These are phyloP conservation scores for Saccharomyces pastorianus DNA, from an alignment of 1,139 yeast species.

Conservation along the genomic window DNA sequence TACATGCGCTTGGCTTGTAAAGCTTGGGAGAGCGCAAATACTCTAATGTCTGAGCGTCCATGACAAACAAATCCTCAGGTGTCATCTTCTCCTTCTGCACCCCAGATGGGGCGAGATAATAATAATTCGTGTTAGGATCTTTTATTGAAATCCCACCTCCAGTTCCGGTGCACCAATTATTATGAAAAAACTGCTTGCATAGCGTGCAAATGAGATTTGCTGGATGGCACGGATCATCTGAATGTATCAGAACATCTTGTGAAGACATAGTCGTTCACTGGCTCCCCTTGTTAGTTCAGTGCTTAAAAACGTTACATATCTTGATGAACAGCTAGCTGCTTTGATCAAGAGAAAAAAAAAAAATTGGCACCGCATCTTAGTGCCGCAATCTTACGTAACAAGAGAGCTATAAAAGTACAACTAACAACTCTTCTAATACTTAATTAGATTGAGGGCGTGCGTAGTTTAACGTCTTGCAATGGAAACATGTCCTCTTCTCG, in stretches of 20 bases:
- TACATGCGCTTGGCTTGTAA: slow-evolving; percentile 85
- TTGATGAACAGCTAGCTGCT: neutral
- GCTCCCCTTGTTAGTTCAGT: neutral
- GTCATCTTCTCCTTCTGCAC: slow-evolving; percentile 85
- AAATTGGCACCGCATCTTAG: neutral
- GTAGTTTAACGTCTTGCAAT: slow-evolving; percentile 65
- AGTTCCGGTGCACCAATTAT: slow-evolving; percentile 92
- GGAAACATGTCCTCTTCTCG: slow-evolving; percentile 59
- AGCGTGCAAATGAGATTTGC: slow-evolving; percentile 79
- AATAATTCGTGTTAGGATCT: slow-evolving; percentile 41
- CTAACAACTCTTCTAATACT: slow-evolving; percentile 1
- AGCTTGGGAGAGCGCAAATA: slow-evolving; percentile 55
- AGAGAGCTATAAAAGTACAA: neutral
- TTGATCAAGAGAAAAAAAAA: neutral
- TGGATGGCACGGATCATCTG: slow-evolving; percentile 61
- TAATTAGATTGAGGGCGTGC: slow-evolving; percentile 42
- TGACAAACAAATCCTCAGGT: slow-evolving; percentile 78
- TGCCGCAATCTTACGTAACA: neutral
- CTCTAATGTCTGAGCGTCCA: slow-evolving; percentile 38
- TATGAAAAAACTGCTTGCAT: slow-evolving; percentile 66
- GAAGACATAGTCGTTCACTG: neutral
- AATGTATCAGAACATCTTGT: slow-evolving; percentile 34
- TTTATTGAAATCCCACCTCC: slow-evolving; percentile 91
- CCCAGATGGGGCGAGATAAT: slow-evolving; percentile 74
- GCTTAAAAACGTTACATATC: too few relatives aligned